phyloP scores from a whole-genome alignment of 805 yeast genomes.

The Lachancea dasiensis region DNA sequence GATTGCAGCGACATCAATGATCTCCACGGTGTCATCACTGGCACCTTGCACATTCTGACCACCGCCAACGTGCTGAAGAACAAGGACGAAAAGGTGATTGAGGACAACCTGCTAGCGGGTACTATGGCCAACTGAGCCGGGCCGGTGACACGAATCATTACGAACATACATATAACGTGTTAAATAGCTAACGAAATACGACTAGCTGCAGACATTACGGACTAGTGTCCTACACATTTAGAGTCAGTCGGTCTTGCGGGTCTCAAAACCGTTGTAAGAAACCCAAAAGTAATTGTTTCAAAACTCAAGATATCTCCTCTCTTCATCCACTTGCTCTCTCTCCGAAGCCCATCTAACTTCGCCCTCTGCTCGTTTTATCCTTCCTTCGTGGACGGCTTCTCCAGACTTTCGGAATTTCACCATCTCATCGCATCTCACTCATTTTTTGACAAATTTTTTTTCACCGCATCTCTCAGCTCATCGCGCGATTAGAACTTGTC shows the following conservation, averaged over 20 bases:
- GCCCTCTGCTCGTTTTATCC: not conserved
- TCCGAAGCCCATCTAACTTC: not conserved
- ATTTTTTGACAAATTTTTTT: not conserved
- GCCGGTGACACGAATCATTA: too few species aligned
- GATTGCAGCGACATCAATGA: slow-evolving; percentile 10
- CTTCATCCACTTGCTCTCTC: not conserved
- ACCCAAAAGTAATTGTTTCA: too few species aligned
- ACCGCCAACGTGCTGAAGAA: slow-evolving; percentile 9
- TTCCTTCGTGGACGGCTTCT: not conserved
- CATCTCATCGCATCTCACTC: not conserved
- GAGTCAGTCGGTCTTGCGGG: too few species aligned
- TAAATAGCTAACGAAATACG: not conserved
- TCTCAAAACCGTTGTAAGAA: too few species aligned
- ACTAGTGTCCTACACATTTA: too few species aligned
- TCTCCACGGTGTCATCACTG: slow-evolving; percentile 6
- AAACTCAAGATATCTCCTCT: too few species aligned
- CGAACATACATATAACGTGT: not conserved
- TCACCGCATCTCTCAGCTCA: not conserved
- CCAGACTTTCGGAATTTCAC: too few species aligned
- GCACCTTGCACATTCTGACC: slow-evolving; percentile 8
- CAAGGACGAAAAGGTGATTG: slow-evolving; percentile 6
- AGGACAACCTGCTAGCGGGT: slow-evolving; percentile 5
- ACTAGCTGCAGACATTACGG: too few species aligned
- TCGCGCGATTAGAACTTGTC: slow-evolving; percentile 2
- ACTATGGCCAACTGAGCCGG: slow-evolving; percentile 2